Conservation (phyloP, 345 rosid genomes). For the Turnera subulata region DNA sequence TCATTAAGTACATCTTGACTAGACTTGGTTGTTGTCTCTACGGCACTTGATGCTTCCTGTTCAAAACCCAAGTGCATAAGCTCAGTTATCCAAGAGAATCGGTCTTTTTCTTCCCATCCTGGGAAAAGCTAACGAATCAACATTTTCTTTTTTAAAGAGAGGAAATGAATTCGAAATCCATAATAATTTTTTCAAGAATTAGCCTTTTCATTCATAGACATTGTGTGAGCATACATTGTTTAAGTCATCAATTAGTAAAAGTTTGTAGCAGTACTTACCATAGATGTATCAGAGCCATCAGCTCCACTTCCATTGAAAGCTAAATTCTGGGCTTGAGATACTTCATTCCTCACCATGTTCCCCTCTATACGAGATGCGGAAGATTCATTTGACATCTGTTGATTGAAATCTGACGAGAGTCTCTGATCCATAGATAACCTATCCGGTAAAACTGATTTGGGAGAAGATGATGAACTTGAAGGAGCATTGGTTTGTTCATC, state of each 20-base stretch:
- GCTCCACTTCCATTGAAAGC: too few species aligned
- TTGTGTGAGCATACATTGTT: too few species aligned
- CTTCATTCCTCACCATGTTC: constrained; percentile 6
- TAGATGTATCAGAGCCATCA: background rate
- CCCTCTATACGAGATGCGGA: constrained; percentile 20
- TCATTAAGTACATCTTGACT: constrained; percentile 6
- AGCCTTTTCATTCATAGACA: too few species aligned
- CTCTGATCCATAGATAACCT: constrained; percentile 16
- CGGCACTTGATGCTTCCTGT: constrained; percentile 23
- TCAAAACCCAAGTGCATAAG: constrained; percentile 8
- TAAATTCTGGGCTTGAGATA: background rate
- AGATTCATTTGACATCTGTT: constrained; percentile 16
- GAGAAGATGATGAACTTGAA: constrained; percentile 40
- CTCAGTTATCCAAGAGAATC: constrained; percentile 3
- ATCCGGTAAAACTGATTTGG: constrained; percentile 42
- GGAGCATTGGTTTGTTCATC: constrained; percentile 17
- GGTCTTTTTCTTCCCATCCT: background rate
- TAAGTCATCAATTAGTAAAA: too few species aligned
- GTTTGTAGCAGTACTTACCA: constrained; percentile 24
- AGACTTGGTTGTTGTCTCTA: background rate
- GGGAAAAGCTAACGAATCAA: too few species aligned
- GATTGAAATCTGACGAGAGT: constrained; percentile 19
- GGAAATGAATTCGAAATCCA: constrained; percentile 1
- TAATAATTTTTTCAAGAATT: too few species aligned
- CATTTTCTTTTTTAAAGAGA: too few species aligned